These are phyloP conservation scores for Pistacia integerrima DNA, from an alignment of 345 rosid species.

Conservation along the genomic window DNA sequence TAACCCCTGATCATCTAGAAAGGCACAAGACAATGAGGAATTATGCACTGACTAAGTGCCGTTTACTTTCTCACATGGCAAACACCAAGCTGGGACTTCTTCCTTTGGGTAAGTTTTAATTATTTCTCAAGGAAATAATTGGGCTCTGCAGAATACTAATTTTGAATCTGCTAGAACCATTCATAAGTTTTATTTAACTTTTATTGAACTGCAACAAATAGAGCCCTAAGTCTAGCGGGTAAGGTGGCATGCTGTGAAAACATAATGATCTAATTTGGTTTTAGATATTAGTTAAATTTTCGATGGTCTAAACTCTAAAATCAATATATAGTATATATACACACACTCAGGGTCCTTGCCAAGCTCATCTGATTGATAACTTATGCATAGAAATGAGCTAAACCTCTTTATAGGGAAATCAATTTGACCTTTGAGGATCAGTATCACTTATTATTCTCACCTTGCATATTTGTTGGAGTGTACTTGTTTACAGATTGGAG, in stretches of 20 bases:
- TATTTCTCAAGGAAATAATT: neutral
- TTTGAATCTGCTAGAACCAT: neutral
- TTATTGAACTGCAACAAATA: neutral
- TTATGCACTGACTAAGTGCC: conserved; percentile 36
- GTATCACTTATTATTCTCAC: neutral
- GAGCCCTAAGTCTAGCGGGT: neutral
- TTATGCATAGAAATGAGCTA: neutral
- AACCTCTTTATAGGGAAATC: too few species aligned
- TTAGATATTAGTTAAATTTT: neutral
- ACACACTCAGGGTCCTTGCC: neutral
- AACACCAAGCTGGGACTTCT: conserved; percentile 29
- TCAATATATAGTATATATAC: neutral
- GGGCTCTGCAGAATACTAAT: neutral
- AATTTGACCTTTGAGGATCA: neutral
- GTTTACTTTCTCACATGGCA: conserved; percentile 36
- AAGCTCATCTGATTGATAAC: too few species aligned
- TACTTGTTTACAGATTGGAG: neutral
- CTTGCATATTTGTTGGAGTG: neutral
- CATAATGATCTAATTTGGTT: neutral
- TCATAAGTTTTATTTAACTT: neutral
- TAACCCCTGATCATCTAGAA: conserved; percentile 43
- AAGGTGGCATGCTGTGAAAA: neutral
- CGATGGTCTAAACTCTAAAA: neutral
- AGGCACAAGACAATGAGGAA: conserved; percentile 38
- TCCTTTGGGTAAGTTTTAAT: conserved; percentile 21